A percentile compares a stretch with the other conserved stretches of the same genome.
Conservation (phyloP, 106 monocot genomes). For the Chionographis japonica region DNA sequence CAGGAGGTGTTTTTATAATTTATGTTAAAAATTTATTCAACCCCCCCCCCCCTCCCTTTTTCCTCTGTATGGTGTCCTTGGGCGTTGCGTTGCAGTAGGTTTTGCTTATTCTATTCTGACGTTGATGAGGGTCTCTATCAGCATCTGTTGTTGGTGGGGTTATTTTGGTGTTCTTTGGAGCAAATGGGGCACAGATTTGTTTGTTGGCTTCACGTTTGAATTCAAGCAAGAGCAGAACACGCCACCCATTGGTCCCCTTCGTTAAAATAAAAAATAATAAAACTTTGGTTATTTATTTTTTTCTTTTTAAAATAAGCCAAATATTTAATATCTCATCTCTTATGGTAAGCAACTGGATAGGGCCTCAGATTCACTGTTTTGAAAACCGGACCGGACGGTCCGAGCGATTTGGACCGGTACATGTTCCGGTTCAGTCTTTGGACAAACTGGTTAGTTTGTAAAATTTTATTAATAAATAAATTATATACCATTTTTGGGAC, state of each 20-base stretch:
- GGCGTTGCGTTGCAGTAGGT: no score
- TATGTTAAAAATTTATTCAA: no score
- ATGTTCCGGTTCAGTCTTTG: no score
- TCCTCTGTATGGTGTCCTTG: no score
- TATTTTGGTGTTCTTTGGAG: background rate
- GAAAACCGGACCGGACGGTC: background rate
- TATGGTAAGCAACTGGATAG: background rate
- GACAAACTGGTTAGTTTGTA: no score
- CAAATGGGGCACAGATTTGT: slow-evolving; percentile 1
- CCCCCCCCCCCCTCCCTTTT: no score
- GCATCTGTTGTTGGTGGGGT: background rate
- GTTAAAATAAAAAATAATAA: no score
- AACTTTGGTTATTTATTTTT: background rate
- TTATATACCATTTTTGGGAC: no score
- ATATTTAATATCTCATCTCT: slow-evolving; percentile 9
- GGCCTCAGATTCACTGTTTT: background rate
- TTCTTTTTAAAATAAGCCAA: slow-evolving; percentile 17
- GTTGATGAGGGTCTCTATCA: background rate
- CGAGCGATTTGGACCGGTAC: background rate
- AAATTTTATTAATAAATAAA: no score
- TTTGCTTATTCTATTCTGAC: background rate
- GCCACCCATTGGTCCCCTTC: no score
- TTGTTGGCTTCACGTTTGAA: background rate
- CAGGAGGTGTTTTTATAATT: no score
- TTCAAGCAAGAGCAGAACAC: no score